phyloP scores from a whole-genome alignment of 2,329 filamentous ascomycete genomes.

The Ascochyta pisi region DNA sequence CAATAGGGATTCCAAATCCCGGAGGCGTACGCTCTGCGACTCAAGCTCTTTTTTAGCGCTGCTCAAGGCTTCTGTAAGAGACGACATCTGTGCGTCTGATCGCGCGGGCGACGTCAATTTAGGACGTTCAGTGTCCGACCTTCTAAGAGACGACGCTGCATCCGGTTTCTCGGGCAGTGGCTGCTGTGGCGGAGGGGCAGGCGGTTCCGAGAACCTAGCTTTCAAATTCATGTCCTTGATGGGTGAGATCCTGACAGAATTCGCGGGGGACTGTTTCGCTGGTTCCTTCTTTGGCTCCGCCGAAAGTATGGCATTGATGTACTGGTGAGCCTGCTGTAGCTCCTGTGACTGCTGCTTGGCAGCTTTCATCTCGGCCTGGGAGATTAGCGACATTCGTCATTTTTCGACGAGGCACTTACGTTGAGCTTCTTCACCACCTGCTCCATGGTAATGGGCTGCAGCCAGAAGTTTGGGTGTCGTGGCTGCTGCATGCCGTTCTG shows the following conservation, averaged over 20 bases:
- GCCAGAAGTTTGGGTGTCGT: constrained; percentile 79
- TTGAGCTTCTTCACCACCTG: constrained; percentile 89
- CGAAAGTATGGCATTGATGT: constrained; percentile 77
- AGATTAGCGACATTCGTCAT: constrained; percentile 31
- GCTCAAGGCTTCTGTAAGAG: constrained; percentile 83
- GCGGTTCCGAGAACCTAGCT: constrained; percentile 87
- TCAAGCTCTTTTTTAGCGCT: constrained; percentile 87
- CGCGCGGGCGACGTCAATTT: constrained; percentile 68
- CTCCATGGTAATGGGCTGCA: constrained; percentile 89
- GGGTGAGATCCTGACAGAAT: constrained; percentile 53
- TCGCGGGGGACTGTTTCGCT: constrained; percentile 53
- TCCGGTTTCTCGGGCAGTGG: constrained; percentile 94
- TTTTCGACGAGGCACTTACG: constrained; percentile 59
- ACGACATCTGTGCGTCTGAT: constrained; percentile 76
- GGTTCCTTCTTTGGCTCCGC: constrained; percentile 68
- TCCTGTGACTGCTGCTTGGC: constrained; percentile 89
- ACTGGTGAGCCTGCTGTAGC: constrained; percentile 80
- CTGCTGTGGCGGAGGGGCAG: constrained; percentile 90
- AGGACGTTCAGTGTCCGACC: constrained; percentile 76
- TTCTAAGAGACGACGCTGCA: constrained; percentile 70
- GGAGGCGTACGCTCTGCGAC: constrained; percentile 78
- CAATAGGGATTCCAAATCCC: constrained; percentile 79
- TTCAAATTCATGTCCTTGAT: constrained; percentile 71
- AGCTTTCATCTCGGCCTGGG: constrained; percentile 84
- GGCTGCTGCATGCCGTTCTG: constrained; percentile 70